Evolutionary conservation across 257 asterid genomes (phyloP), one percentile per base, ranked within the genome.

Genomic region (Nicotiana attenuata): DNA sequence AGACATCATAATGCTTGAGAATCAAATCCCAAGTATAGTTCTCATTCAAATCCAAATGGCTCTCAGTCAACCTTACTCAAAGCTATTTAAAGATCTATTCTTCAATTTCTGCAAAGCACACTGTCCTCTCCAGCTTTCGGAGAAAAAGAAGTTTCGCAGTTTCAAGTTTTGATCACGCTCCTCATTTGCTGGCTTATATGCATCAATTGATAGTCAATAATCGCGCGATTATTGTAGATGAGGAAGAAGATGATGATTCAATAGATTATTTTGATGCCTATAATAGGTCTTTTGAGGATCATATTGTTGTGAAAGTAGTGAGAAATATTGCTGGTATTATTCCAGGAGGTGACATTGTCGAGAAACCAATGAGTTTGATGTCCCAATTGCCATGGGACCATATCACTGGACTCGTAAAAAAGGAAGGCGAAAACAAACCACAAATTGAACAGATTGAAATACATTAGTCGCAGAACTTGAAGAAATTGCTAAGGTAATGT

Each of bases 1-100:
- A 52, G 92, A 90, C 28, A 52, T 87, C 13, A 1, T 85, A 16
- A 85, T 88, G 92, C 55, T 88, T 79, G 93, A 90, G 86, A 90
- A 90, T 41, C 93, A 90, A 82, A 82, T 90, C 16, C 92, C 93
- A 1, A 9, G 16, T 20, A 5, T 81, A 1, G 60, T 87, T 35
- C 80, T 88, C 19, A 5, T 31, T 15, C 81, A 81, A 77, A 78
- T 85, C 47, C 15, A 15, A 2, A 38, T 20, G 15, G 41, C 57
- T 81, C 56, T 86, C 2, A 3, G 31, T 3, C 15, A 38, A 9
- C 10, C 22, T 14, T 0, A 8, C 52, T 33, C 1, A 45, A 83
- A 4, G 8, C 5, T 22, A 31, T 52, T 0, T 50, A 60, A 33
- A 81, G 29, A 19, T 28, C 61, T 20, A 60, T 60, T 85, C 64